These are phyloP conservation scores for Ophiostoma ulmi DNA, from an alignment of 2,329 filamentous ascomycete species.

Conservation along the genomic window DNA sequence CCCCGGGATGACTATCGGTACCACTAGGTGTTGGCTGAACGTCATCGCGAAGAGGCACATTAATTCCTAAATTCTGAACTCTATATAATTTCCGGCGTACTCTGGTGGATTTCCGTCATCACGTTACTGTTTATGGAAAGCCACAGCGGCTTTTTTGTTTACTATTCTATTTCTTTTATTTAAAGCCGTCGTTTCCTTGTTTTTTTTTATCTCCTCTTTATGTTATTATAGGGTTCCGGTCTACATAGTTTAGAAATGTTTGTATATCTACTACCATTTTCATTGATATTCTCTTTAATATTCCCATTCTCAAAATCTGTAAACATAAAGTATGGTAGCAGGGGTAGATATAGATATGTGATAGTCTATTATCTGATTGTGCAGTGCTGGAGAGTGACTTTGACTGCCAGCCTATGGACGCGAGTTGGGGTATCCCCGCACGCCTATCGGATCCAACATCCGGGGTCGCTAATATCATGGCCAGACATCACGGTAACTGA, in stretches of 20 bases:
- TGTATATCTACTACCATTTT: slow-evolving; percentile 4
- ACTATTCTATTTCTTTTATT: neutral
- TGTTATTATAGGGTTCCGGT: slow-evolving; percentile 4
- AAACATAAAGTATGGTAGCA: neutral
- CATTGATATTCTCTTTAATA: neutral
- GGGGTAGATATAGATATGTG: no score
- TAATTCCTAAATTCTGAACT: neutral
- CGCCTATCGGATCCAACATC: slow-evolving; percentile 19
- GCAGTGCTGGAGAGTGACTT: neutral
- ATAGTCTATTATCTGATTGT: neutral
- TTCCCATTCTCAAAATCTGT: neutral
- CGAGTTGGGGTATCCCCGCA: neutral
- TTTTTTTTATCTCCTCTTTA: neutral
- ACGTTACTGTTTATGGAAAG: neutral
- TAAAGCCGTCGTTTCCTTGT: neutral
- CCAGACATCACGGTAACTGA: neutral
- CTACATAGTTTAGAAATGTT: slow-evolving; percentile 6
- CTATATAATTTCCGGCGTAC: no score
- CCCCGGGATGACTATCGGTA: slow-evolving; percentile 30
- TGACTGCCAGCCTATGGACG: neutral
- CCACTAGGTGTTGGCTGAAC: slow-evolving; percentile 8
- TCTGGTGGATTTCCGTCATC: neutral
- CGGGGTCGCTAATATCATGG: slow-evolving; percentile 9
- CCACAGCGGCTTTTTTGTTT: neutral
- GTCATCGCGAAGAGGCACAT: no score